phyloP scores from a whole-genome alignment of 2,329 filamentous ascomycete species.

The Aspergillus ustus region DNA sequence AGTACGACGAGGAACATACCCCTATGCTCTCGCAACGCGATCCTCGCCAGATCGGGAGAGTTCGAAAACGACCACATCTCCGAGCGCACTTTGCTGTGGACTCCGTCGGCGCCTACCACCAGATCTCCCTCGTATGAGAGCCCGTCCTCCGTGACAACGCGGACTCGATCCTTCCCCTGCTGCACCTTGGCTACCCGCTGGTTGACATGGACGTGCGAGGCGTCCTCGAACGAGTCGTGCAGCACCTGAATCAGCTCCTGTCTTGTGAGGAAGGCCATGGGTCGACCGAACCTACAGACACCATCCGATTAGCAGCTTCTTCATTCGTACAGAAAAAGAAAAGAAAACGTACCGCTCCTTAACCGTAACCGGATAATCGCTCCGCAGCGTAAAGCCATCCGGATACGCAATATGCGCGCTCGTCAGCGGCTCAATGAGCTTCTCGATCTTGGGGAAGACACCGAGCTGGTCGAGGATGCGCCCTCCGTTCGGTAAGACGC shows the following conservation, averaged over 20 bases:
- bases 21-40: constrained; percentile 11
- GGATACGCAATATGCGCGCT: constrained; percentile 15
- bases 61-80: constrained; percentile 36
- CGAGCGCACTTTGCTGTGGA: constrained; percentile 27
- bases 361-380: constrained; percentile 2
- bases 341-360: background rate
- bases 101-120: constrained; percentile 24
- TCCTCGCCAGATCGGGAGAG: background rate
- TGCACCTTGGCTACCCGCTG: background rate
- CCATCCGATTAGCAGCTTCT: background rate
- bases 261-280: constrained; percentile 23
- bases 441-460: constrained; percentile 17
- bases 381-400: constrained; percentile 16
- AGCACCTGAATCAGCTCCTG: constrained; percentile 28
- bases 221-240: constrained; percentile 16
- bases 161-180: background rate
- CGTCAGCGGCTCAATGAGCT: constrained; percentile 22
- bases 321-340: too few relatives aligned
- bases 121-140: constrained; percentile 31
- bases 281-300: constrained; percentile 22
- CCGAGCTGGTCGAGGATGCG: constrained; percentile 24
- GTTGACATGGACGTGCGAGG: background rate
- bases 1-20: too few relatives aligned
- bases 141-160: constrained; percentile 35
- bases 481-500: constrained; percentile 23